Evolutionary conservation across 176 grass and related monocot species (phyloP).

Genomic region (Rhynchospora tenuis): DNA sequence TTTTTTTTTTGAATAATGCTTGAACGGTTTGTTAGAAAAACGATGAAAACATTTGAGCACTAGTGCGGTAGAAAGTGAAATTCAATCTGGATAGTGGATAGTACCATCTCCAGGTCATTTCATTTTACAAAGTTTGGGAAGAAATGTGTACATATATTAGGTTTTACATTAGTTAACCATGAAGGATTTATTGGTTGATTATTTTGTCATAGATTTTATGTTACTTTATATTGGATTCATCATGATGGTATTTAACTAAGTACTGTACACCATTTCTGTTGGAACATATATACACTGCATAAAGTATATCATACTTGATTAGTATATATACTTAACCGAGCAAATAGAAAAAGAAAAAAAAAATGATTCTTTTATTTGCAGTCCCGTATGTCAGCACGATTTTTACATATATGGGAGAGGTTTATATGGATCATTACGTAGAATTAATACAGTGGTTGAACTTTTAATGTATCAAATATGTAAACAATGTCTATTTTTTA

Average conservation of each 20-base stretch:
- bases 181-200: background rate
- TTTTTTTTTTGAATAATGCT: no score
- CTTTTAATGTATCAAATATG: no score
- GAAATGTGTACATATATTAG: background rate
- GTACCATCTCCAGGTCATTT: background rate
- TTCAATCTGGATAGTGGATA: background rate
- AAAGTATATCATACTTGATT: background rate
- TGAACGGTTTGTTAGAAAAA: background rate
- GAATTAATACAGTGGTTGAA: no score
- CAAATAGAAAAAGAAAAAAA: background rate
- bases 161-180: background rate
- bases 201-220: background rate
- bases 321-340: background rate
- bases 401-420: no score
- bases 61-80: background rate
- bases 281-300: background rate
- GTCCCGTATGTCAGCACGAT: no score
- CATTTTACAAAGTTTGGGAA: background rate
- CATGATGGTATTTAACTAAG: background rate
- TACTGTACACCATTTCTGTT: background rate
- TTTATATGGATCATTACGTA: no score
- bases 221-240: background rate
- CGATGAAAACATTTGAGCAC: background rate
- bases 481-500: no score
- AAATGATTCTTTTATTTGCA: background rate